Evolutionary conservation across 768 basidiomycete genomes (phyloP).

Genomic region (Boletus barrowsii): DNA sequence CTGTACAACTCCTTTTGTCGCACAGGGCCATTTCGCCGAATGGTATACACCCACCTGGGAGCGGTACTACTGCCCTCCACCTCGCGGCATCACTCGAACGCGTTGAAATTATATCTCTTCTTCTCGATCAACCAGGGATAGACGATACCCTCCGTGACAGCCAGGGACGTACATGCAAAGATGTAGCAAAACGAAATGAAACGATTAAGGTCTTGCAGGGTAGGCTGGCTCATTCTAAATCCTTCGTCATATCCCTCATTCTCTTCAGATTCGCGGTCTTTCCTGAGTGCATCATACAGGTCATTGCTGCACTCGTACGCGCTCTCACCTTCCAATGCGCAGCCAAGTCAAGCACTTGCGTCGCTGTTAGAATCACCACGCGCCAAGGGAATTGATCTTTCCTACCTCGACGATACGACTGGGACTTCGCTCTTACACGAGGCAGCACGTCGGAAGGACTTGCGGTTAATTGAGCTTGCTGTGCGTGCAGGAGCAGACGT

Average conservation of each 20-base stretch:
- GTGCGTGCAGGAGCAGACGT: constrained; percentile 86
- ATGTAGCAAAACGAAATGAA: constrained; percentile 72
- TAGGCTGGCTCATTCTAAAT: constrained; percentile 25
- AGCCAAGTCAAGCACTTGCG: constrained; percentile 45
- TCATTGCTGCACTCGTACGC: constrained; percentile 73
- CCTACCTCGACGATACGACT: constrained; percentile 73
- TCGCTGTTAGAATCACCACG: constrained; percentile 69
- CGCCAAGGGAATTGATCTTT: constrained; percentile 68
- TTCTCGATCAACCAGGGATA: constrained; percentile 76
- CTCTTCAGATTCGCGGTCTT: constrained; percentile 68
- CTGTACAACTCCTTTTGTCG: constrained; percentile 62
- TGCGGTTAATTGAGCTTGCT: constrained; percentile 79
- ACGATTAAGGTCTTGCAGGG: constrained; percentile 65
- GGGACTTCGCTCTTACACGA: constrained; percentile 84
- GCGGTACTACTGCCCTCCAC: constrained; percentile 71
- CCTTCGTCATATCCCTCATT: constrained; percentile 4
- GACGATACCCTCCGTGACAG: constrained; percentile 74
- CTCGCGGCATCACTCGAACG: constrained; percentile 71
- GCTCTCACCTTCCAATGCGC: constrained; percentile 46
- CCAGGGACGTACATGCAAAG: constrained; percentile 64
- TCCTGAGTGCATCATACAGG: constrained; percentile 71
- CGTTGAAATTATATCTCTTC: constrained; percentile 64
- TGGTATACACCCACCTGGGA: constrained; percentile 67
- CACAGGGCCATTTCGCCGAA: constrained; percentile 80
- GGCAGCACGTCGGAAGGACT: constrained; percentile 76